Evolutionary conservation across 1,139 yeast genomes (phyloP), one percentile per base, ranked within the genome.

Genomic region (Diutina mesorugosa): DNA sequence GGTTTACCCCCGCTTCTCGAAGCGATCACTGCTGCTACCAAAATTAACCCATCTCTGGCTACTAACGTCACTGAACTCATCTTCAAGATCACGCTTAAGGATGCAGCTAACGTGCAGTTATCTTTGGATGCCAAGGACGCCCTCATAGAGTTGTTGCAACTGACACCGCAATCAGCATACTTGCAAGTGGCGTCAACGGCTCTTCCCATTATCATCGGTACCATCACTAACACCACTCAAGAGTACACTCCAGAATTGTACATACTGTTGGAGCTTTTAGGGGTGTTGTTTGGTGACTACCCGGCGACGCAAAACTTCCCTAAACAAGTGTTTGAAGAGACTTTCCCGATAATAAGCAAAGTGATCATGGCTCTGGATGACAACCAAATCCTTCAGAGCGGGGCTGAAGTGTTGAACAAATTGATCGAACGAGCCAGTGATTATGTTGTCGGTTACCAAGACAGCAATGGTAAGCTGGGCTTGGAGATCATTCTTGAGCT

Each of bases 1-100:
- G 81, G 96, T 0, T 83, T 89, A 35, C 81, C 93, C 0, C 76
- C 87, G 54, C 69, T 90, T 55, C 77, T 89, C n/a, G 97, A 90
- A 65, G 80, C 87, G 0, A 69, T 87, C 35, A 76, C 84, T 0
- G 74, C 77, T 10, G 79, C 85, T 2, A 74, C 87, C 58, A 71
- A 78, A 58, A 71, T 79, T 9, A 69, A 71, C 57, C 72, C 76
- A 6, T 58, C 67, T 1, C 67, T 71, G 47, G 74, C 81, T 0
- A 64, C 72, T 0, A 61, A 62, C 18, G 72, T 73, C 2, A 73
- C 88, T 26, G 79, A 78, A 54, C 67, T 89, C 51, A 74, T 90
- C 3, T 78, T 89, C 62, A 70, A 76, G 29, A 77, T 89, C 35
- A 85, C 93, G 0, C 80, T 83, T 58, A 84, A 83, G 61, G 93